A percentile compares a stretch with the other conserved stretches of the same genome.
phyloP scores from a whole-genome alignment of 2,329 filamentous ascomycete genomes.

The Penicillium hordei region DNA sequence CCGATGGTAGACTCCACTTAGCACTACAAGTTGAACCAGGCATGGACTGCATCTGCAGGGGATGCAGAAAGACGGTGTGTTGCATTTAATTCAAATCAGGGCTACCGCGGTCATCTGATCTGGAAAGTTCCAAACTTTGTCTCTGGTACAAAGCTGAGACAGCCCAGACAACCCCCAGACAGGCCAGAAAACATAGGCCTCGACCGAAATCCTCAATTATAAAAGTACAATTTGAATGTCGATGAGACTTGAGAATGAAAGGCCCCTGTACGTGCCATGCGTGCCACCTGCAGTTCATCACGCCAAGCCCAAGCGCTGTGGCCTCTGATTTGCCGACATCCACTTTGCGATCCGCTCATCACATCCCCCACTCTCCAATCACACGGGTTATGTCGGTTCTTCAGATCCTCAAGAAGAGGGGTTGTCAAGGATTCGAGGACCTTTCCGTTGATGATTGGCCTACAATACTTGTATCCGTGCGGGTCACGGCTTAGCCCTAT shows the following conservation, averaged over 20 bases:
- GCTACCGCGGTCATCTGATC: conserved; percentile 18
- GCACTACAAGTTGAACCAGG: conserved; percentile 2
- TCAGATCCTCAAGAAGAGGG: conserved; percentile 18
- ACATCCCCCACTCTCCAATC: conserved; percentile 24
- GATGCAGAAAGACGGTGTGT: conserved; percentile 5
- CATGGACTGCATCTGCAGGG: neutral
- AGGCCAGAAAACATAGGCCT: neutral
- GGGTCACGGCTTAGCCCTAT: conserved; percentile 18
- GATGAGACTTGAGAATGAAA: conserved; percentile 9
- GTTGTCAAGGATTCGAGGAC: conserved; percentile 6
- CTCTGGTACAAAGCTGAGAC: conserved; percentile 10
- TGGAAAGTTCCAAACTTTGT: conserved; percentile 16
- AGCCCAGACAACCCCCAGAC: neutral
- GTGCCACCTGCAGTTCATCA: conserved; percentile 24
- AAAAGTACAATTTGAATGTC: conserved; percentile 14
- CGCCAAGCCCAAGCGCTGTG: conserved; percentile 16
- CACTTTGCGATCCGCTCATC: conserved; percentile 23
- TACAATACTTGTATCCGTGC: conserved; percentile 16
- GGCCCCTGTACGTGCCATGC: conserved; percentile 16
- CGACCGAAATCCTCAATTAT: neutral
- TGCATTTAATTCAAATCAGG: conserved; percentile 8
- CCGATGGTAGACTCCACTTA: conserved; percentile 9
- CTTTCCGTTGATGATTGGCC: conserved; percentile 15
- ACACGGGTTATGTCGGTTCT: conserved; percentile 9
- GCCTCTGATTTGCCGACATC: conserved; percentile 19